phyloP scores from a whole-genome alignment of 345 rosid genomes.

The Moricandia arvensis region DNA sequence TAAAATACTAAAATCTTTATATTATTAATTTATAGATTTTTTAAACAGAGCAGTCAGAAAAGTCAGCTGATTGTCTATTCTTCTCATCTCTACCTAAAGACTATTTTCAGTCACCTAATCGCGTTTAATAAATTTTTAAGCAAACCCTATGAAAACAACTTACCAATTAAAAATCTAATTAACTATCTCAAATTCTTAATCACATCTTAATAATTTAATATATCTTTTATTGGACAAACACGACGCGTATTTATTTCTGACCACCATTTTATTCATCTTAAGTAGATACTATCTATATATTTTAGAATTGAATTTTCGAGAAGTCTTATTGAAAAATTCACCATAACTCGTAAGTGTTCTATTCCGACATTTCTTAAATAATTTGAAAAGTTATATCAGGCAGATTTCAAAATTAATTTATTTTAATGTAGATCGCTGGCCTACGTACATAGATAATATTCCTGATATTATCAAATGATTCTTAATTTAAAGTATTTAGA shows the following conservation, averaged over 20 bases:
- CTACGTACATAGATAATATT: conserved; percentile 13
- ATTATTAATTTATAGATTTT: too few species aligned
- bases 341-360: background rate
- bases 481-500: conserved; percentile 10
- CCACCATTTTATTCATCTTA: conserved; percentile 27
- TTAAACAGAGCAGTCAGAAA: background rate
- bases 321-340: conserved; percentile 15
- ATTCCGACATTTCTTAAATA: background rate
- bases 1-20: too few species aligned
- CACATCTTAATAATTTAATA: too few species aligned
- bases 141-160: conserved; percentile 26
- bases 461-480: background rate
- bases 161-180: conserved; percentile 15
- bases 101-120: conserved; percentile 25
- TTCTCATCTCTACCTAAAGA: background rate
- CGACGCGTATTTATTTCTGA: background rate
- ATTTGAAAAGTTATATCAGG: conserved; percentile 1
- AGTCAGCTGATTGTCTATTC: background rate
- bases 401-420: conserved; percentile 5
- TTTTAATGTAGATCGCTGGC: conserved; percentile 17
- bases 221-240: too few species aligned
- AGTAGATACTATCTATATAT: conserved; percentile 14
- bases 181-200: background rate
- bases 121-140: too few species aligned
- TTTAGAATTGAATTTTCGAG: background rate